Conservation (phyloP, 2,329 filamentous ascomycete species). For the Colletotrichum nymphaeae region DNA sequence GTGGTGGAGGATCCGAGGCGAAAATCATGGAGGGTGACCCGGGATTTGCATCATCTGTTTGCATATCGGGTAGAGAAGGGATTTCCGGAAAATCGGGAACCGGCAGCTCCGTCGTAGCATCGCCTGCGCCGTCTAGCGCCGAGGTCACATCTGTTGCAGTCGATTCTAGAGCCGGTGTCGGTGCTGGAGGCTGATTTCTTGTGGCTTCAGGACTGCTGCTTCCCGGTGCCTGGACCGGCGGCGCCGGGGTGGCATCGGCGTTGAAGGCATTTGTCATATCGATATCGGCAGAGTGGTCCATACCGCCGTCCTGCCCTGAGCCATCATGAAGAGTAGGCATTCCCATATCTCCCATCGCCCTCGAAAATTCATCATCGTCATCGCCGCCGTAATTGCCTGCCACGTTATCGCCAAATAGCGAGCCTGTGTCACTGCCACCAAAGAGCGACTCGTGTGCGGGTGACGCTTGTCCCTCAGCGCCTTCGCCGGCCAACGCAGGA, state of each 20-base stretch:
- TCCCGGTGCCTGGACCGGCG: constrained; percentile 40
- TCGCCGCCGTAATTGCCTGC: constrained; percentile 69
- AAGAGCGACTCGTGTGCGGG: constrained; percentile 86
- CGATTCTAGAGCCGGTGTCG: constrained; percentile 5
- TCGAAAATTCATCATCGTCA: constrained; percentile 86
- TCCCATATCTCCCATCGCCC: constrained; percentile 71
- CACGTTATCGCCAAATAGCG: constrained; percentile 84
- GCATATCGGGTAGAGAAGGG: constrained; percentile 1
- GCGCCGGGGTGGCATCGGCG: constrained; percentile 42
- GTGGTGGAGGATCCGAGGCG: constrained; percentile 49
- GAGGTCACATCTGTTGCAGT: neutral
- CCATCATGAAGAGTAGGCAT: constrained; percentile 45
- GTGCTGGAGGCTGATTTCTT: constrained; percentile 10
- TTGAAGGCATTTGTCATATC: constrained; percentile 50
- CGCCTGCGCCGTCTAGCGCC: neutral
- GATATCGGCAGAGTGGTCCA: constrained; percentile 55
- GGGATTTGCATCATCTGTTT: constrained; percentile 36
- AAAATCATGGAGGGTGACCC: constrained; percentile 51
- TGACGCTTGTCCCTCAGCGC: constrained; percentile 71
- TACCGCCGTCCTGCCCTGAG: constrained; percentile 50
- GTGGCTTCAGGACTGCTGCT: constrained; percentile 23
- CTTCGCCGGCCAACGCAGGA: constrained; percentile 48
- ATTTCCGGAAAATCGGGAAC: constrained; percentile 17
- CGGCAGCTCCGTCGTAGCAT: neutral
- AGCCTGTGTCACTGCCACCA: constrained; percentile 81